These are phyloP conservation scores for Scheffersomyces lignosus DNA, from an alignment of 805 yeast species.

Conservation along the genomic window DNA sequence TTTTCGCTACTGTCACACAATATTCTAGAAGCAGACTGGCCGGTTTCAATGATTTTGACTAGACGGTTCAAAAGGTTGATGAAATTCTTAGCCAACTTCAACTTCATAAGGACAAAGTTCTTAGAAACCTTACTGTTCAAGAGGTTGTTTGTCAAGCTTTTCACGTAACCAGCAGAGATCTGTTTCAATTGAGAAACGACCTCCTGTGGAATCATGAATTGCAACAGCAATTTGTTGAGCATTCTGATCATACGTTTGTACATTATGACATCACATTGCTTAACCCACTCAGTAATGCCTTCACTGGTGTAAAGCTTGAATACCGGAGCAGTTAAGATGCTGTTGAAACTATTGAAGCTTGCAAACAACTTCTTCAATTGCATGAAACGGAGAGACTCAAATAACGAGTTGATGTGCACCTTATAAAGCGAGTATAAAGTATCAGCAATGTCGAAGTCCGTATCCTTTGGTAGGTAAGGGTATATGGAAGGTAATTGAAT, in stretches of 20 bases:
- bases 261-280: conserved; percentile 63
- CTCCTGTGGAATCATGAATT: conserved; percentile 50
- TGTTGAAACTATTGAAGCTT: conserved; percentile 51
- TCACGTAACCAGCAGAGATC: conserved; percentile 50
- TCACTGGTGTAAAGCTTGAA: conserved; percentile 55
- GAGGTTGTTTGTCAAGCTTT: conserved; percentile 41
- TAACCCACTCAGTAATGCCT: conserved; percentile 59
- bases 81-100: conserved; percentile 55
- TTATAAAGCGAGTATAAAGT: conserved; percentile 63
- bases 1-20: conserved; percentile 44
- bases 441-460: conserved; percentile 58
- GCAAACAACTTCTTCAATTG: conserved; percentile 60
- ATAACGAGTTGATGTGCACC: conserved; percentile 61
- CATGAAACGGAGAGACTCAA: conserved; percentile 67
- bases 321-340: conserved; percentile 61
- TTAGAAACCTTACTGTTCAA: conserved; percentile 45
- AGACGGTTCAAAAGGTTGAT: conserved; percentile 53
- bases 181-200: conserved; percentile 55
- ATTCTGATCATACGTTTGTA: conserved; percentile 55
- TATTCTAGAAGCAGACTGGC: conserved; percentile 48
- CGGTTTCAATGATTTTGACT: conserved; percentile 54
- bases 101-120: conserved; percentile 50
- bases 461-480: conserved; percentile 42
- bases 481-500: conserved; percentile 40
- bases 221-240: conserved; percentile 61